Evolutionary conservation across 768 basidiomycete species (phyloP).

Genomic region (Kwoniella botswanensis): DNA sequence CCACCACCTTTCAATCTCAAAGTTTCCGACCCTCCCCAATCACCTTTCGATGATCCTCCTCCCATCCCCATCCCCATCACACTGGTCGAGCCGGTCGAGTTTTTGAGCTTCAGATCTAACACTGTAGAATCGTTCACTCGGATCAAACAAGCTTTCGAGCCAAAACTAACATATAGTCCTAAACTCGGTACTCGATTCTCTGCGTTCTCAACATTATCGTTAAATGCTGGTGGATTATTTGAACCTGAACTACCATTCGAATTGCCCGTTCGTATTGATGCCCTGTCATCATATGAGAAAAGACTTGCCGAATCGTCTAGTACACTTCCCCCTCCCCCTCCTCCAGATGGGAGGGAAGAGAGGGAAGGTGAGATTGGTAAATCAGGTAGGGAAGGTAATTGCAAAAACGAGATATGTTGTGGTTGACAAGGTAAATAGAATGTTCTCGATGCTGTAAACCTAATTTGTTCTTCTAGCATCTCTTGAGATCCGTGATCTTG

Average conservation of each 20-base stretch:
- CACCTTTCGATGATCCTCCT: conserved; percentile 12
- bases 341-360: background rate
- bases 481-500: background rate
- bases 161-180: conserved; percentile 35
- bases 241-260: background rate
- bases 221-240: background rate
- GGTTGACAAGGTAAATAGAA: conserved; percentile 39
- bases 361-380: background rate
- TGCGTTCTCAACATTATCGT: background rate
- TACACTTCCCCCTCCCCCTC: background rate
- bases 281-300: conserved; percentile 17
- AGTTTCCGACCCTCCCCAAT: conserved; percentile 25
- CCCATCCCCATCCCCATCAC: conserved; percentile 6
- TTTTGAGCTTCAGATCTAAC: conserved; percentile 25
- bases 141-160: conserved; percentile 33
- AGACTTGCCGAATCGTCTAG: conserved; percentile 6
- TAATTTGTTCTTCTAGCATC: background rate
- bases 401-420: conserved; percentile 22
- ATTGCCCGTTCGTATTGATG: conserved; percentile 8
- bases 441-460: conserved; percentile 24
- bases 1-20: conserved; percentile 21
- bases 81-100: conserved; percentile 7
- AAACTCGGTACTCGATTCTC: conserved; percentile 11
- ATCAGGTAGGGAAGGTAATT: conserved; percentile 16
- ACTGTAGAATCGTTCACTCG: conserved; percentile 33